Evolutionary conservation across 805 yeast species (phyloP), one percentile per base, ranked within the genome.

Genomic region (Scheffersomyces lignosus): DNA sequence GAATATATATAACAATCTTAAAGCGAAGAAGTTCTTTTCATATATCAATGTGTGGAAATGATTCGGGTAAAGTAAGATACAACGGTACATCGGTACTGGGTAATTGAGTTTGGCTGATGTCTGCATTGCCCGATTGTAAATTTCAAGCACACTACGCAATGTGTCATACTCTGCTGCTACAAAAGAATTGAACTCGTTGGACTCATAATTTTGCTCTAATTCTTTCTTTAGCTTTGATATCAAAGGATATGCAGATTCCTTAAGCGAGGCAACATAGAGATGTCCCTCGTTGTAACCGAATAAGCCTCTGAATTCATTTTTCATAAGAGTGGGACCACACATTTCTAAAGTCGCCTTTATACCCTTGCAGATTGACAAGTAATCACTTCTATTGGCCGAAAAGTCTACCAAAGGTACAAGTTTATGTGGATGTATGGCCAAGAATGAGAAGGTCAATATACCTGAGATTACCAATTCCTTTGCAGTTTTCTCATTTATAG

Each of bases 21-120:
- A 38, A 0, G 68, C 66, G 27, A 52, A 50, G 27, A 40, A 49
- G 29, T 61, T 40, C 24, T 52, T 45, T 3, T 17, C 13, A 26
- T 58, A 44, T 4, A 58, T 40, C 38, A 62, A 34, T 6, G 33
- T 44, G 4, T 41, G 38, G 29, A 54, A 55, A 4, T 43, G 42
- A 4, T 40, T 38, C 3, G 41, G 37, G 9, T 56, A 8, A 9
- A 51, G 10, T 6, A 60, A 37, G 6, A 59, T 29, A 53, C 64
- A 60, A 35, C 56, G 43, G 40, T 50, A 62, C 5, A 64, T 29
- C 5, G 71, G 71, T 9, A 62, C 42, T 2, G 68, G 67, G 33
- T 51, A 54, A 35, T 56, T 49, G 15, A 32, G 36, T 15, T 28
- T 28, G 2, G 49, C 43, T 14, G 53, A 40, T 13, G 38, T 33